Conservation (phyloP, 2,329 filamentous ascomycete species). For the Colletotrichum incanum region DNA sequence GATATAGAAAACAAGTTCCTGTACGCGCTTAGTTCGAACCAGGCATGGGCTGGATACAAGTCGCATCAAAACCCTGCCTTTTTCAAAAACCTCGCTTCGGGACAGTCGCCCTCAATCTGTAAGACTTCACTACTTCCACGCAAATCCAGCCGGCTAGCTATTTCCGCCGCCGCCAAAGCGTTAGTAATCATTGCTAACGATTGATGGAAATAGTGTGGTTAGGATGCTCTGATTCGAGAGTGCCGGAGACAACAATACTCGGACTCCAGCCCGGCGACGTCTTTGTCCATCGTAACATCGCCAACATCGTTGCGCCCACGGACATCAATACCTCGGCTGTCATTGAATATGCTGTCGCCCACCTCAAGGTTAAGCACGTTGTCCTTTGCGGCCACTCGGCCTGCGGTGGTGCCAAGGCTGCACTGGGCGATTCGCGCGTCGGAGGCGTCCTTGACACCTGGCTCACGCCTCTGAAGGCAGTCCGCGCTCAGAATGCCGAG, state of each 20-base stretch:
- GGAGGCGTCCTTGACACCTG: slow-evolving; percentile 71
- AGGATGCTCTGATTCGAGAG: slow-evolving; percentile 88
- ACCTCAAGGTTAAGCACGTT: slow-evolving; percentile 80
- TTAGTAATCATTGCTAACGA: background rate
- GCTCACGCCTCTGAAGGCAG: slow-evolving; percentile 65
- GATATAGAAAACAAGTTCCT: slow-evolving; percentile 70
- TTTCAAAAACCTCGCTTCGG: slow-evolving; percentile 77
- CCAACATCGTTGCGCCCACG: slow-evolving; percentile 82
- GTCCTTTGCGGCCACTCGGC: slow-evolving; percentile 79
- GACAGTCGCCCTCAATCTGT: slow-evolving; percentile 77
- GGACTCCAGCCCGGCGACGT: slow-evolving; percentile 86
- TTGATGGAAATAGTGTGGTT: slow-evolving; percentile 75
- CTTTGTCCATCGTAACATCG: slow-evolving; percentile 93
- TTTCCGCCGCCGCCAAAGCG: background rate
- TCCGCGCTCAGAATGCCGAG: slow-evolving; percentile 63
- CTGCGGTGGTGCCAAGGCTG: slow-evolving; percentile 78
- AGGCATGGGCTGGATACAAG: slow-evolving; percentile 78
- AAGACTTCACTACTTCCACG: slow-evolving; percentile 46
- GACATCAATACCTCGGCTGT: slow-evolving; percentile 84
- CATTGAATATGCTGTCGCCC: slow-evolving; percentile 83
- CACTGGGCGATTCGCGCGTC: slow-evolving; percentile 63
- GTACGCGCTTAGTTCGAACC: slow-evolving; percentile 78
- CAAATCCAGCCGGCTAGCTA: background rate
- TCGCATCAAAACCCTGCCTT: slow-evolving; percentile 77
- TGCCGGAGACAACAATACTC: slow-evolving; percentile 86